Evolutionary conservation across 257 asterid genomes (phyloP), one percentile per base, ranked within the genome.

Genomic region (Capsicum baccatum): DNA sequence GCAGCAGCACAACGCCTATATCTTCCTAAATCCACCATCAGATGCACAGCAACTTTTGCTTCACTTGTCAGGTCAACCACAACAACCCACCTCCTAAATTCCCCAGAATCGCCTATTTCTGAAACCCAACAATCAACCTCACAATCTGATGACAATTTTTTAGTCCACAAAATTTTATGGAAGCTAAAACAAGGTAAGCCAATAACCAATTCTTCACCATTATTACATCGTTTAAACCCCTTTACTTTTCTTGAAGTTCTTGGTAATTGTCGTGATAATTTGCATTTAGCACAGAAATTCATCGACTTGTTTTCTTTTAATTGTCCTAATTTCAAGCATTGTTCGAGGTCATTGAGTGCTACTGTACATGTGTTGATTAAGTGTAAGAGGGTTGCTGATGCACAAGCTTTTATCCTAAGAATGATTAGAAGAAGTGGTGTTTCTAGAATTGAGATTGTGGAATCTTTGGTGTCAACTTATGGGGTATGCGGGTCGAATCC

Each of bases 351-450:
- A 3, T 69, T 91, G 62, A 89, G 96, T 86, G 91, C 93, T 33
- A 91, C 92, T n/a, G 82, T 90, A 50, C 97, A 91, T 82, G 55
- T 89, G 39, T 87, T 93, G 64, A 89, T 93, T 83, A 88, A 89
- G 80, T 85, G 91, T 83, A 90, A 82, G 83, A 90, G 97, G 79
- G 19, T 85, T 42, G 87, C 95, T 37, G 98, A 92, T 84, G 96
- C 98, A 0, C 98, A 94, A 91, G 90, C 87, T 70, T 88, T 93
- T 87, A 88, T 94, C 68, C 91, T 92, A 35, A 88, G 96, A 85
- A 92, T 92, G 98, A 88, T 92, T 69, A 88, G 97, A 89, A 91
- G 89, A 58, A 91, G 93, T 33, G 96, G 94, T 7, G 93, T 89
- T 81, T 93, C 94, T 26, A 85, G 92, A 59, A 83, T 26, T 76